Evolutionary conservation across 129 eudicot genomes (phyloP).

Genomic region (Centrapalus pauciflorus): DNA sequence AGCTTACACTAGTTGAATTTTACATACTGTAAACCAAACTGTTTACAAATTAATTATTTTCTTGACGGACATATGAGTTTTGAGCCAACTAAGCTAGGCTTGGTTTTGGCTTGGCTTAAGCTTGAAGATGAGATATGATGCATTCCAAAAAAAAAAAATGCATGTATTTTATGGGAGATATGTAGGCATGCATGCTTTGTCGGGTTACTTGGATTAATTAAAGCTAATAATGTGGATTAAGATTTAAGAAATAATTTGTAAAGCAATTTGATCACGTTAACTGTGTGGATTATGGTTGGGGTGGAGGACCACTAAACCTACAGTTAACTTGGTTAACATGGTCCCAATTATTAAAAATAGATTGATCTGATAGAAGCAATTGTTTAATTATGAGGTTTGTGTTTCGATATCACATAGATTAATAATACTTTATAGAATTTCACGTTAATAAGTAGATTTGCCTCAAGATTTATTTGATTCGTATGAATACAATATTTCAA

Average conservation of each 20-base stretch:
- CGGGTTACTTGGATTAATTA: slow-evolving; percentile 19
- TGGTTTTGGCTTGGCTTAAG: background rate
- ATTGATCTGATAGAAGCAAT: too few relatives aligned
- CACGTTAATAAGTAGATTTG: too few relatives aligned
- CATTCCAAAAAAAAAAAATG: too few relatives aligned
- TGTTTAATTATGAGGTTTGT: too few relatives aligned
- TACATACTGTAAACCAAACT: too few relatives aligned
- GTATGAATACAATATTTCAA: too few relatives aligned
- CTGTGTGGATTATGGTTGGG: slow-evolving; percentile 23
- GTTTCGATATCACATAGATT: too few relatives aligned
- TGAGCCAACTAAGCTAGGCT: background rate
- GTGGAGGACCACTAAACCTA: slow-evolving; percentile 22
- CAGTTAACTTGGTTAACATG: background rate
- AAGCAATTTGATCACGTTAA: slow-evolving; percentile 22
- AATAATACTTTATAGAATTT: too few relatives aligned
- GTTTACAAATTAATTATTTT: background rate
- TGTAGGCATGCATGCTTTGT: slow-evolving; percentile 24
- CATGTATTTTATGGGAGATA: slow-evolving; percentile 5
- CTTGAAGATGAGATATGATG: too few relatives aligned
- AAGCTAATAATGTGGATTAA: slow-evolving; percentile 7
- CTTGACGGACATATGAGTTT: background rate
- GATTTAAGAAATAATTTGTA: slow-evolving; percentile 11
- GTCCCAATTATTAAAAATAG: background rate
- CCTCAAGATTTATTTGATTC: too few relatives aligned
- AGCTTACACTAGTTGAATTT: too few relatives aligned